Conservation (phyloP, 257 asterid genomes). For the Penstemon newberryi region DNA sequence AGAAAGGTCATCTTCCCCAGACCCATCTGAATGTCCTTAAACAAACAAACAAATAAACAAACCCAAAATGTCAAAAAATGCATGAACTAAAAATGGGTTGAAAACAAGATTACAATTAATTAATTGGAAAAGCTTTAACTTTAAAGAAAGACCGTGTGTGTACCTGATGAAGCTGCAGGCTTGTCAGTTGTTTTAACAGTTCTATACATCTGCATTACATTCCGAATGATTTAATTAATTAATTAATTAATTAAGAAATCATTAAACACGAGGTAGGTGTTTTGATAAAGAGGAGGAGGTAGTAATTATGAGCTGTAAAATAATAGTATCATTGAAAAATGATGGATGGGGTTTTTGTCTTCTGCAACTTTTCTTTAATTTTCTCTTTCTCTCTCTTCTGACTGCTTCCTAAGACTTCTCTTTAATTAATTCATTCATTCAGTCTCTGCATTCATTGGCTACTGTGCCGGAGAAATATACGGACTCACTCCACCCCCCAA, state of each 20-base stretch:
- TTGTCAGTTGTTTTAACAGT: slow-evolving; percentile 95
- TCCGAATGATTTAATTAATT: slow-evolving; percentile 20
- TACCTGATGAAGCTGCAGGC: slow-evolving; percentile 96
- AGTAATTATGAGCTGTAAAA: slow-evolving; percentile 28
- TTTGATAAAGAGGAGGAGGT: slow-evolving; percentile 19
- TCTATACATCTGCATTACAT: slow-evolving; percentile 92
- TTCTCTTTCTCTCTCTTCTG: slow-evolving; percentile 29
- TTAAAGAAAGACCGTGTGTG: background rate
- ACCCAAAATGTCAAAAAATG: slow-evolving; percentile 6
- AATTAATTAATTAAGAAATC: slow-evolving; percentile 17
- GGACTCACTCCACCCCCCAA: slow-evolving; percentile 35
- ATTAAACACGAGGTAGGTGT: slow-evolving; percentile 83
- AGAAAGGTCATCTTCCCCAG: slow-evolving; percentile 87
- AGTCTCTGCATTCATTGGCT: slow-evolving; percentile 73
- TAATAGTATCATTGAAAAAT: slow-evolving; percentile 71
- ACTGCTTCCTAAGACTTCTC: slow-evolving; percentile 44
- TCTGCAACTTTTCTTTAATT: slow-evolving; percentile 44
- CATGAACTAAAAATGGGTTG: no score
- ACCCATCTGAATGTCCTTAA: slow-evolving; percentile 91
- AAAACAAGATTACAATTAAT: background rate
- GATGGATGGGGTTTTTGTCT: slow-evolving; percentile 51
- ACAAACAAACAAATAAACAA: background rate
- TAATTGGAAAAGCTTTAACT: background rate
- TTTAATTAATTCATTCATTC: slow-evolving; percentile 55
- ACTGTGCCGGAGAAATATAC: slow-evolving; percentile 77